Base-by-base conservation (phyloP, 2,329 filamentous ascomycete species). In the Trichoderma arundinaceum region DNA sequence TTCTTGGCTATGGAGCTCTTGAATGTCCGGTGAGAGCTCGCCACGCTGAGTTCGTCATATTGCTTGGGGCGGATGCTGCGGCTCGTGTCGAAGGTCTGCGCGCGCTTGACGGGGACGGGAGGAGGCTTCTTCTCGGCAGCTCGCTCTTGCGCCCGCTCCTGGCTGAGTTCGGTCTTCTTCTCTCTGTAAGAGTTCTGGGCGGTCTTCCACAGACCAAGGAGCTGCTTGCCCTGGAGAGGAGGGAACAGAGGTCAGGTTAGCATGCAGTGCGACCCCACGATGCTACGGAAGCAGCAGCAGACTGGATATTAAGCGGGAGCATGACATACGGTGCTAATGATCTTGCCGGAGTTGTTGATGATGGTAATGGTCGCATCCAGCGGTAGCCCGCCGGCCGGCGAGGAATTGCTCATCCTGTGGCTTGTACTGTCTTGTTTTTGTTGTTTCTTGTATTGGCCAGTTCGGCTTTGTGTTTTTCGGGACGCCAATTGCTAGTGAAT, bases 171-270 rank as follows among this genome's bases (percentile, higher is more conserved):
- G 7, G 92, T 90, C 77, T 96, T 97, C 74, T 92, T 92, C 74
- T 96, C 92, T 65, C 89, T 86, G 79, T 98, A 98, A 66, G 92
- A 91, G 62, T 89, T 88, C 75, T 92, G 92, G 69, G 94, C 94
- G 76, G 97, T 93, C 77, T 92, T 96, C 84, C 96, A 96, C 74
- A 97, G 90, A 75, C 88, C 90, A 74, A 96, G 86, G 28, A 98
- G 83, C 72, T 97, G 92, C 80, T 96, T 97, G 74, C 92, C 92
- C 92, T 96, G 74, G 8, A 53, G 17, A 7, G 13, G 32, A 15
- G 2, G 51, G 44, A 44, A 59, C 19, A 61, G 4, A 28, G 22
- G 41, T 41, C n/a, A 43, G 7, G 33, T 65, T 58, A 65, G 62
- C 38, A 64, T 54, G 62, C 33, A 38, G 32, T 46, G 35, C 28